Conservation (phyloP, 2,329 filamentous ascomycete genomes). For the Neonectria ditissima region DNA sequence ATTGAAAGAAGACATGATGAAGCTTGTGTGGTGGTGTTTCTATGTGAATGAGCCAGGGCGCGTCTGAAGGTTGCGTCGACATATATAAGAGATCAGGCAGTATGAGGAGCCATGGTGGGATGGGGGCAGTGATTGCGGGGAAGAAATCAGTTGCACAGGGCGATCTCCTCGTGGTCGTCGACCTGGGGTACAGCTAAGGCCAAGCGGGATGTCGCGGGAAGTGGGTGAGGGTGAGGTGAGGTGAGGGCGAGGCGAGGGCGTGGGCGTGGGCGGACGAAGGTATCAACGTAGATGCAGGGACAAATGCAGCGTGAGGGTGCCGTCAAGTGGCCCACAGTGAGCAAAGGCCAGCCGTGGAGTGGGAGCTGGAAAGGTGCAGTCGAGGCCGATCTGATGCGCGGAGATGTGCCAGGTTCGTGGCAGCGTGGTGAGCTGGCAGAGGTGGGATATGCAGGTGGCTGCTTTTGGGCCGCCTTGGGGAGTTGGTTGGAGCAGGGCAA, state of each 20-base stretch:
- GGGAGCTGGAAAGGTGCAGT: conserved; percentile 38
- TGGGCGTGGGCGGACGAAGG: conserved; percentile 34
- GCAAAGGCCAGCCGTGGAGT: conserved; percentile 32
- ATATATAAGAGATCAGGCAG: conserved; percentile 52
- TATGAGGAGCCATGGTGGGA: conserved; percentile 52
- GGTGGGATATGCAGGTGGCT: conserved; percentile 51
- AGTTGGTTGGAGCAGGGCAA: conserved; percentile 41
- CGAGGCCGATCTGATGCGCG: conserved; percentile 44
- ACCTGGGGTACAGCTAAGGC: conserved; percentile 43
- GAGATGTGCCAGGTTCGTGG: conserved; percentile 45
- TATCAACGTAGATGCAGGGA: conserved; percentile 46
- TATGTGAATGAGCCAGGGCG: conserved; percentile 40
- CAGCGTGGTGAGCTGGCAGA: conserved; percentile 49
- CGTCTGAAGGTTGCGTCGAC: conserved; percentile 50
- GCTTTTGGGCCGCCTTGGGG: conserved; percentile 45
- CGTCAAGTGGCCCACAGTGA: conserved; percentile 38
- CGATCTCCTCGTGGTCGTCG: conserved; percentile 41
- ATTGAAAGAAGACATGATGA: conserved; percentile 42
- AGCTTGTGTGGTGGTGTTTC: conserved; percentile 35
- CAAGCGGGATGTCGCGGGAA: conserved; percentile 30
- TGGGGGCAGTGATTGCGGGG: conserved; percentile 45
- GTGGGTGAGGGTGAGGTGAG: conserved; percentile 7
- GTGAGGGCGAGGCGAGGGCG: conserved; percentile 37
- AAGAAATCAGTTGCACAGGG: conserved; percentile 39
- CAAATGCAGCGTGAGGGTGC: conserved; percentile 36